Evolutionary conservation across 1,139 yeast species (phyloP).

Genomic region (Waltiozyma sp.): DNA sequence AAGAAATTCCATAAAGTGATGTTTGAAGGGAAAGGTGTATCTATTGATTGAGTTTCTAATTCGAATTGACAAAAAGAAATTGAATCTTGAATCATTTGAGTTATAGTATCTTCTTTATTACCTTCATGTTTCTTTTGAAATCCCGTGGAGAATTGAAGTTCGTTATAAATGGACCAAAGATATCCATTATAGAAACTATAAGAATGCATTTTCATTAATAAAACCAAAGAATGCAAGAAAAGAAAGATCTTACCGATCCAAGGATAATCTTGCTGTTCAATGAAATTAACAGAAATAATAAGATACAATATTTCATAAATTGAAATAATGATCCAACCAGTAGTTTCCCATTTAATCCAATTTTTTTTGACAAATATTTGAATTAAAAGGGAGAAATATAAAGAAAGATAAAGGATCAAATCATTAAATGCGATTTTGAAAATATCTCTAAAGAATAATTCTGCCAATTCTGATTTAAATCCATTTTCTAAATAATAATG

Average conservation of each 20-base stretch:
- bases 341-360: slow-evolving; percentile 40
- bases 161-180: slow-evolving; percentile 56
- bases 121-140: slow-evolving; percentile 18
- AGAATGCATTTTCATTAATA: slow-evolving; percentile 89
- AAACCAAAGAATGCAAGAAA: slow-evolving; percentile 71
- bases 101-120: slow-evolving; percentile 1
- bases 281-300: slow-evolving; percentile 34
- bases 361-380: slow-evolving; percentile 39
- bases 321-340: slow-evolving; percentile 54
- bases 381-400: slow-evolving; percentile 43
- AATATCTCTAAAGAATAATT: slow-evolving; percentile 40
- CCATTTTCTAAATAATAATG: slow-evolving; percentile 27
- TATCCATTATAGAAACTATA: slow-evolving; percentile 85
- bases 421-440: slow-evolving; percentile 60
- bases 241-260: slow-evolving; percentile 87
- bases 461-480: slow-evolving; percentile 40
- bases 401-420: slow-evolving; percentile 52
- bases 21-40: slow-evolving; percentile 52
- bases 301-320: slow-evolving; percentile 43
- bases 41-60: slow-evolving; percentile 36
- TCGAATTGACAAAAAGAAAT: slow-evolving; percentile 56
- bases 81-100: slow-evolving; percentile 27
- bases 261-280: slow-evolving; percentile 45
- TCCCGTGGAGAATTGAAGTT: slow-evolving; percentile 37
- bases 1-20: slow-evolving; percentile 60